Conservation (phyloP, 1,284 basidiomycete species). For the Cystobasidium sp. region DNA sequence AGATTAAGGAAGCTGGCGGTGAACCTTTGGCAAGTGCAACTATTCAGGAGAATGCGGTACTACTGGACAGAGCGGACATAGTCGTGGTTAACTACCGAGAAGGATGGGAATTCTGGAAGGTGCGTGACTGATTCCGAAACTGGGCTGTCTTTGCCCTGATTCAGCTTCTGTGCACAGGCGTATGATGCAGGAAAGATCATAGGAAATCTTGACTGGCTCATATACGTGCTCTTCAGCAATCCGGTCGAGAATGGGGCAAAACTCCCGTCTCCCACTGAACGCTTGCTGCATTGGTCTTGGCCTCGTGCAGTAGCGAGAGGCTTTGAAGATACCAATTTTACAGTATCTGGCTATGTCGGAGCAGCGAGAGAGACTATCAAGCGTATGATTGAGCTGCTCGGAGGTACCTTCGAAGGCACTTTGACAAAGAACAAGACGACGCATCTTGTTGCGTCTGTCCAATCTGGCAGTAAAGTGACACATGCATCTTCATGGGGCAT, state of each 20-base stretch:
- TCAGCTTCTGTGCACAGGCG: conserved; percentile 60
- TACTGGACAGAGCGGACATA: conserved; percentile 52
- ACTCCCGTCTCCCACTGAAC: conserved; percentile 70
- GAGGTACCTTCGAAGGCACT: conserved; percentile 76
- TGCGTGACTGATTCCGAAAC: conserved; percentile 42
- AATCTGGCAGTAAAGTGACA: conserved; percentile 71
- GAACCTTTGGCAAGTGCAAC: conserved; percentile 56
- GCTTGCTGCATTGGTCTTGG: conserved; percentile 66
- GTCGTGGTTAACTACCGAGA: conserved; percentile 56
- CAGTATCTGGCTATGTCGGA: conserved; percentile 85
- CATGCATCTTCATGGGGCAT: conserved; percentile 79
- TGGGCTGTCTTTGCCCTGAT: neutral
- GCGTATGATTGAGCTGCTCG: conserved; percentile 74
- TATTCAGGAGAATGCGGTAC: conserved; percentile 49
- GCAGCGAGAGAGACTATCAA: conserved; percentile 82
- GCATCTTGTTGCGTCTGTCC: conserved; percentile 77
- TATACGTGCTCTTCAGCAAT: conserved; percentile 66
- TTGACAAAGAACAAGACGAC: conserved; percentile 69
- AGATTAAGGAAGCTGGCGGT: conserved; percentile 67
- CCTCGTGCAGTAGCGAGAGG: conserved; percentile 58
- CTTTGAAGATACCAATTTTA: conserved; percentile 58
- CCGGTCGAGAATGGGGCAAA: conserved; percentile 60
- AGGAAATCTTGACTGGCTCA: conserved; percentile 79
- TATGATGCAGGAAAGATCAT: conserved; percentile 67
- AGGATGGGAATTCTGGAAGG: conserved; percentile 69